Percentiles rank a stretch among this genome's conserved stretches.
phyloP scores from a whole-genome alignment of 352 stramenopile genomes.

The Phytophthora nicotianae region DNA sequence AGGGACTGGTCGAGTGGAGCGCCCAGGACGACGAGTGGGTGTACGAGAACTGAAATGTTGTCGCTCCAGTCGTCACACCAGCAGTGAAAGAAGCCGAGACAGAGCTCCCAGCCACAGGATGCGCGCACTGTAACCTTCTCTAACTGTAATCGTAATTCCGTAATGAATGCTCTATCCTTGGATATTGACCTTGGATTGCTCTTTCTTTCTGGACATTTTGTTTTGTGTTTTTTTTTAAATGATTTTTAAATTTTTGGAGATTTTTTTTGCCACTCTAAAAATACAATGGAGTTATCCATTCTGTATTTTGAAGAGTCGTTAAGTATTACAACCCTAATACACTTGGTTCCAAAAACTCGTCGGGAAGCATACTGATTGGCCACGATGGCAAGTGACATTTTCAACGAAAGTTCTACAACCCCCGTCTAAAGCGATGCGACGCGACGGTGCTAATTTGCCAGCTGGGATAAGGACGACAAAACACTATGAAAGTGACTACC shows the following conservation, averaged over 20 bases:
- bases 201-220: constrained; percentile 11
- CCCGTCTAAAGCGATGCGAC: no score
- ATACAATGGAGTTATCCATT: neutral
- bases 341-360: no score
- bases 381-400: no score
- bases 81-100: constrained; percentile 15
- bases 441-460: constrained; percentile 10
- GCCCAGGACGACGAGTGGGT: constrained; percentile 94
- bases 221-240: neutral
- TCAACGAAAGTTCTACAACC: no score
- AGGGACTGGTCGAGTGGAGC: constrained; percentile 92
- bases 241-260: no score
- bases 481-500: constrained; percentile 13
- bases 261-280: neutral
- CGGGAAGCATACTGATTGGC: no score
- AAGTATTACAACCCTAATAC: no score
- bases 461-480: constrained; percentile 20
- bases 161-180: constrained; percentile 18
- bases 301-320: neutral
- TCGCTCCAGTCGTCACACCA: neutral
- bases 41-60: constrained; percentile 92
- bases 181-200: neutral
- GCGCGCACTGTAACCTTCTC: constrained; percentile 23
- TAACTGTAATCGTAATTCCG: constrained; percentile 3
- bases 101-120: constrained; percentile 18